Evolutionary conservation across 2,329 filamentous ascomycete species (phyloP).

Genomic region (Sclerotinia sclerotiorum): DNA sequence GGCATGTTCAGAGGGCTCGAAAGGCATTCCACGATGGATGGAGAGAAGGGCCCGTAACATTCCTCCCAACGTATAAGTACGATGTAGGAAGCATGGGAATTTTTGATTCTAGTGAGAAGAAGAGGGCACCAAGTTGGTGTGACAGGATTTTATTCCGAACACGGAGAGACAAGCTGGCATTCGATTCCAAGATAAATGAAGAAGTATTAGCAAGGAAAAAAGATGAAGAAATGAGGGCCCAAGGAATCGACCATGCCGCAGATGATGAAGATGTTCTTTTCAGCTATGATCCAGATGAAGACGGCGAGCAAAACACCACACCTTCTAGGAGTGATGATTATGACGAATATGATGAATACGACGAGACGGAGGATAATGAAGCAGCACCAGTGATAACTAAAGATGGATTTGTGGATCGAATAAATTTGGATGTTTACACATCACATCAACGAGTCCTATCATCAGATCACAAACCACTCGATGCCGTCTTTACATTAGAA

Average conservation of each 20-base stretch:
- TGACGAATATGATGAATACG: conserved; percentile 53
- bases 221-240: conserved; percentile 82
- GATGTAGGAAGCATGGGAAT: conserved; percentile 89
- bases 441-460: conserved; percentile 88
- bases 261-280: conserved; percentile 84
- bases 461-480: conserved; percentile 92
- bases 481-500: conserved; percentile 77
- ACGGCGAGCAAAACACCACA: conserved; percentile 55
- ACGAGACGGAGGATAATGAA: conserved; percentile 44
- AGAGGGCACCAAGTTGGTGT: conserved; percentile 91
- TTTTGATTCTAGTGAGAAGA: conserved; percentile 95
- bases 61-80: conserved; percentile 96
- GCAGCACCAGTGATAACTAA: conserved; percentile 54
- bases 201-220: conserved; percentile 66
- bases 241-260: conserved; percentile 69
- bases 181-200: conserved; percentile 63
- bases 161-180: conserved; percentile 64
- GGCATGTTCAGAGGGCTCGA: conserved; percentile 67
- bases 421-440: conserved; percentile 67
- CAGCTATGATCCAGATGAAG: conserved; percentile 83
- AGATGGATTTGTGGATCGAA: conserved; percentile 56
- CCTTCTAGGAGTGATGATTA: conserved; percentile 41
- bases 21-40: conserved; percentile 90
- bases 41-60: conserved; percentile 83
- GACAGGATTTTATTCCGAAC: conserved; percentile 89